Conservation (phyloP, 345 rosid species). For the Carallia brachiata region DNA sequence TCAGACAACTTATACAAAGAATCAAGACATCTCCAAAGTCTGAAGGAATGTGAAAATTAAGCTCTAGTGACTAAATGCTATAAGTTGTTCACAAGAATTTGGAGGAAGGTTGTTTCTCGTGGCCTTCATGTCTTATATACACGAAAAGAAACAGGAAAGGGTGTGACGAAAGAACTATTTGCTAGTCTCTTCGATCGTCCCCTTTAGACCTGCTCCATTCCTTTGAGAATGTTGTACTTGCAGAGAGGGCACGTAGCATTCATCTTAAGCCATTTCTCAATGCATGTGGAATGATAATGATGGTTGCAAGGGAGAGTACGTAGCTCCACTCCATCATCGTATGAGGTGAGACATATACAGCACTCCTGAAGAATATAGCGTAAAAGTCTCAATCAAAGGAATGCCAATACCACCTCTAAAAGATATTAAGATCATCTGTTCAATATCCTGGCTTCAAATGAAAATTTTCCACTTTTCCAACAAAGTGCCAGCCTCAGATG, state of each 20-base stretch:
- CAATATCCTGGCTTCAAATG: too few species aligned
- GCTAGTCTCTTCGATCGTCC: not conserved
- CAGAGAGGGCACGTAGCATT: conserved; percentile 98
- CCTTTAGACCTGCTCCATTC: conserved; percentile 59
- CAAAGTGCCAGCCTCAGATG: too few species aligned
- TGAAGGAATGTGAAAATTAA: not conserved
- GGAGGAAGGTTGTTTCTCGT: not conserved
- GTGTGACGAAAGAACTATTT: not conserved
- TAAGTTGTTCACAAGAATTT: conserved; percentile 12
- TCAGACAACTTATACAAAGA: conserved; percentile 7
- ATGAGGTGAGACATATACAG: conserved; percentile 80
- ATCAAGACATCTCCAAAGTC: conserved; percentile 2
- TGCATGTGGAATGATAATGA: conserved; percentile 82
- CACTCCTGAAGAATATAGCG: conserved; percentile 55
- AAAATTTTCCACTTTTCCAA: too few species aligned
- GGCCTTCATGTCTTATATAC: conserved; percentile 14
- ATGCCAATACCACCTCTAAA: not conserved
- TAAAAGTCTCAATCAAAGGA: not conserved
- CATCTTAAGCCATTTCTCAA: conserved; percentile 97
- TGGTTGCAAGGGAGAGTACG: conserved; percentile 91
- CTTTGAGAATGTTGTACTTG: conserved; percentile 91
- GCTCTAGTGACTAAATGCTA: conserved; percentile 2
- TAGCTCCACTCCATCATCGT: conserved; percentile 83
- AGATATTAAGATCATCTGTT: not conserved
- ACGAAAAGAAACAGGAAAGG: not conserved